Conservation (phyloP, 176 grass and related monocot genomes). For the Echinochloa phyllopogon region DNA sequence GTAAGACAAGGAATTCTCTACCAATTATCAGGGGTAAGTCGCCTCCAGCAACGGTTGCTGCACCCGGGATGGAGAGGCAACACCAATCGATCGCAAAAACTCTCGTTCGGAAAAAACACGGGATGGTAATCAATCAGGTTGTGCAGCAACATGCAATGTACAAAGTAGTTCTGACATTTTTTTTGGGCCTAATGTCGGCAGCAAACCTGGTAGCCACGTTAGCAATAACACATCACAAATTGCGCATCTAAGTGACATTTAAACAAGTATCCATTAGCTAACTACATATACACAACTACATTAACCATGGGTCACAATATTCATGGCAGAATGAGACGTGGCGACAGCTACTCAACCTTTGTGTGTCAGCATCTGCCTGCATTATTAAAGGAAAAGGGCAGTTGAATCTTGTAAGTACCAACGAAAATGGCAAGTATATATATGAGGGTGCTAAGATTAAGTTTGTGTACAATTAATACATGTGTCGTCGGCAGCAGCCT, state of each 20-base stretch:
- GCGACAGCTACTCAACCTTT: background rate
- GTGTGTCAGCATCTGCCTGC: constrained; percentile 31
- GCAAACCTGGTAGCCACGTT: background rate
- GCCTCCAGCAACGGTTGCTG: too few species aligned
- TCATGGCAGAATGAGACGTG: background rate
- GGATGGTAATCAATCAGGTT: background rate
- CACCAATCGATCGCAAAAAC: too few species aligned
- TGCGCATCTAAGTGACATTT: background rate
- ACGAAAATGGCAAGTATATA: background rate
- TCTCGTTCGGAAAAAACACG: too few species aligned
- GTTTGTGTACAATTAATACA: constrained; percentile 1
- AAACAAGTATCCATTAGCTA: constrained; percentile 29
- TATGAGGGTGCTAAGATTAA: background rate
- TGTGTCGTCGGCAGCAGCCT: background rate
- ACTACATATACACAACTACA: constrained; percentile 44
- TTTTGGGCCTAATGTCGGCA: background rate
- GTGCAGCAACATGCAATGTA: constrained; percentile 12
- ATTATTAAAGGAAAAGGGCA: background rate
- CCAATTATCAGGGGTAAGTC: too few species aligned
- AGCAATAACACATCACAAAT: background rate
- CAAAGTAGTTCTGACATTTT: background rate
- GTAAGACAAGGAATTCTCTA: too few species aligned
- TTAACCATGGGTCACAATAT: background rate
- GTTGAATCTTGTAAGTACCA: background rate
- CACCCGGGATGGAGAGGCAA: too few species aligned